A percentile compares a stretch with the other conserved stretches of the same genome.
These are phyloP conservation scores for Bruguiera hainesii DNA, from an alignment of 441 rosid genomes.

Conservation along the genomic window DNA sequence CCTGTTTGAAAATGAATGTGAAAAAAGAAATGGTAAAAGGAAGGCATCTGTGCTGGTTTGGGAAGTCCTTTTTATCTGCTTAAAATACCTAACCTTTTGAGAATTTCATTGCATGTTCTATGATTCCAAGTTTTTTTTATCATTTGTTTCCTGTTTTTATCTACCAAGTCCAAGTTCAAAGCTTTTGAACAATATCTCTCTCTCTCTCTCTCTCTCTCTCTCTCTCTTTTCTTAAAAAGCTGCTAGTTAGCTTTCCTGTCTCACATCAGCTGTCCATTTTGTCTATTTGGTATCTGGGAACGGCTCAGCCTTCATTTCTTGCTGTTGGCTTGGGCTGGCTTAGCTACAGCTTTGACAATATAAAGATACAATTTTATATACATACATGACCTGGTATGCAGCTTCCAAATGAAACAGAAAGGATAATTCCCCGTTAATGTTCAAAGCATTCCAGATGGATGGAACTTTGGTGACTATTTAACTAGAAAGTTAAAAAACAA, in stretches of 20 bases:
- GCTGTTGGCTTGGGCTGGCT: not conserved
- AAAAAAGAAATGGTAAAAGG: slow-evolving; percentile 19
- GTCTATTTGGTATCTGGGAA: not conserved
- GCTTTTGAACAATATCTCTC: not conserved
- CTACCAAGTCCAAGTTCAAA: slow-evolving; percentile 11
- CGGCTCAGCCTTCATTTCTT: not conserved
- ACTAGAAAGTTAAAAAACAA: not conserved
- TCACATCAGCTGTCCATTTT: not conserved
- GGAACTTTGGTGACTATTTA: slow-evolving; percentile 23
- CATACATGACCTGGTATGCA: slow-evolving; percentile 5
- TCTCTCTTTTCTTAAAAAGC: not conserved
- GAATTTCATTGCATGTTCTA: slow-evolving; percentile 11
- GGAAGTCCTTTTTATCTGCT: slow-evolving; percentile 23
- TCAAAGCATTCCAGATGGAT: slow-evolving; percentile 20
- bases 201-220: not conserved
- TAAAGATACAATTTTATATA: no score
- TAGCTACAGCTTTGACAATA: not conserved
- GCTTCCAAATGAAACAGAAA: slow-evolving; percentile 2
- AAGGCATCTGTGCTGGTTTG: slow-evolving; percentile 1
- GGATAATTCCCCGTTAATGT: slow-evolving; percentile 6
- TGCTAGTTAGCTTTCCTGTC: slow-evolving; percentile 9
- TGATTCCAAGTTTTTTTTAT: not conserved
- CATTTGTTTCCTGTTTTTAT: not conserved
- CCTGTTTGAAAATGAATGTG: slow-evolving; percentile 36
- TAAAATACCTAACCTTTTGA: slow-evolving; percentile 24